phyloP scores from a whole-genome alignment of 352 stramenopile species.

The Aphanomyces stellatus region DNA sequence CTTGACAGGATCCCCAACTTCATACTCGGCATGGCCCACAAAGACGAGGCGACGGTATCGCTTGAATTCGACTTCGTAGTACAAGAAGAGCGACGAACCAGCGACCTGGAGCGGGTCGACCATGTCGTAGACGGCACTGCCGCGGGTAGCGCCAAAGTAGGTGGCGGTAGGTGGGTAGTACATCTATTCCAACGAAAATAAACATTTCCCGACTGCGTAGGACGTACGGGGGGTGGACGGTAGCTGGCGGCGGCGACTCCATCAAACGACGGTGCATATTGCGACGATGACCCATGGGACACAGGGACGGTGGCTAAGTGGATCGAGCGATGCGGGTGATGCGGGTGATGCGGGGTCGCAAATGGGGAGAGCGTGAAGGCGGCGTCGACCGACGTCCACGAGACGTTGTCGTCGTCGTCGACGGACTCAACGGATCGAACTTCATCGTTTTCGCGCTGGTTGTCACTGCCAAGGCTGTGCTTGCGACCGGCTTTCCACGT shows the following conservation, averaged over 20 bases:
- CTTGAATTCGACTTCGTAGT: conserved; percentile 96
- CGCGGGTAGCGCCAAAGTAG: neutral
- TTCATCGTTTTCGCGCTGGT: neutral
- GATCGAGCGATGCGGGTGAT: neutral
- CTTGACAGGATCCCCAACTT: conserved; percentile 93
- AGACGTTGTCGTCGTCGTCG: neutral
- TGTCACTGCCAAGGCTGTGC: neutral
- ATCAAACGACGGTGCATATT: too few relatives aligned
- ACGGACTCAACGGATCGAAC: neutral
- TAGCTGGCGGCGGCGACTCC: too few relatives aligned
- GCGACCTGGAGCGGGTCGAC: neutral
- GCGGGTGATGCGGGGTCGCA: neutral
- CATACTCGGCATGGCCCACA: conserved; percentile 73
- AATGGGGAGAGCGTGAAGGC: neutral
- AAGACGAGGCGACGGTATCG: conserved; percentile 87
- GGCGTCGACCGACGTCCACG: neutral
- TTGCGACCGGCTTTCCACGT: neutral
- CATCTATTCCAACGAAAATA: too few relatives aligned
- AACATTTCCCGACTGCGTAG: too few relatives aligned
- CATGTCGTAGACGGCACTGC: neutral
- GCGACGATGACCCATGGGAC: too few relatives aligned
- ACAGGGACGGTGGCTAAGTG: too few relatives aligned
- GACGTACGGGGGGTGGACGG: too few relatives aligned
- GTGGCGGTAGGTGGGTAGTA: too few relatives aligned
- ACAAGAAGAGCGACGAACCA: conserved; percentile 35